Conservation (phyloP, 768 basidiomycete genomes). For the Trichaptum fuscoviolaceum region DNA sequence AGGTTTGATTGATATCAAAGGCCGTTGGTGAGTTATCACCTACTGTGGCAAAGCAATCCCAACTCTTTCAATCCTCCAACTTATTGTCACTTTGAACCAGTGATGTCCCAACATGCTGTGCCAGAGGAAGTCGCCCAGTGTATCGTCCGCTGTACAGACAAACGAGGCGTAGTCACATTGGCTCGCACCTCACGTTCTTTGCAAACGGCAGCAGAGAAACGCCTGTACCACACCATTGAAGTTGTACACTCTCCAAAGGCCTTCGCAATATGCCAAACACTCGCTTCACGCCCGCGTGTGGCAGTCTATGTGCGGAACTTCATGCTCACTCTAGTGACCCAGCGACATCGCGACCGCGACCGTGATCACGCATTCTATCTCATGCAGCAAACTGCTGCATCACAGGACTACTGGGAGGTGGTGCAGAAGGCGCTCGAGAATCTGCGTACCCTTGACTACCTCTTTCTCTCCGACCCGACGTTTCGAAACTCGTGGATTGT, state of each 20-base stretch:
- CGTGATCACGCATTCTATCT: not conserved
- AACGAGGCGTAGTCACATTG: not conserved
- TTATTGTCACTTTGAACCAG: not conserved
- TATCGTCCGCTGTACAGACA: not conserved
- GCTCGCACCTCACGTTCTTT: not conserved
- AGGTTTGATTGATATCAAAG: not conserved
- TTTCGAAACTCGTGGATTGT: not conserved
- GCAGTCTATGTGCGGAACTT: not conserved
- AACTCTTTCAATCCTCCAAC: not conserved
- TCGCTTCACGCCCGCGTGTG: not conserved
- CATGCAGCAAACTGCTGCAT: not conserved
- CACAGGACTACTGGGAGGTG: not conserved
- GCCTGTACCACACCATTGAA: not conserved
- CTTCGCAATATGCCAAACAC: not conserved
- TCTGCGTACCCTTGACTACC: not conserved
- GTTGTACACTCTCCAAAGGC: not conserved
- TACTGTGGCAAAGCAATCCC: not conserved
- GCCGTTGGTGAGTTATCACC: not conserved
- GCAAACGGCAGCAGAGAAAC: not conserved
- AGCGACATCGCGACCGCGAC: not conserved
- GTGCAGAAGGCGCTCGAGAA: not conserved
- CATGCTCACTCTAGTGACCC: not conserved
- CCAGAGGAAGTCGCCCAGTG: not conserved
- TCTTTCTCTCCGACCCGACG: not conserved
- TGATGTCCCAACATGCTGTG: not conserved